These are phyloP conservation scores for Trapa bicornis DNA, from an alignment of 345 rosid genomes.

Conservation along the genomic window DNA sequence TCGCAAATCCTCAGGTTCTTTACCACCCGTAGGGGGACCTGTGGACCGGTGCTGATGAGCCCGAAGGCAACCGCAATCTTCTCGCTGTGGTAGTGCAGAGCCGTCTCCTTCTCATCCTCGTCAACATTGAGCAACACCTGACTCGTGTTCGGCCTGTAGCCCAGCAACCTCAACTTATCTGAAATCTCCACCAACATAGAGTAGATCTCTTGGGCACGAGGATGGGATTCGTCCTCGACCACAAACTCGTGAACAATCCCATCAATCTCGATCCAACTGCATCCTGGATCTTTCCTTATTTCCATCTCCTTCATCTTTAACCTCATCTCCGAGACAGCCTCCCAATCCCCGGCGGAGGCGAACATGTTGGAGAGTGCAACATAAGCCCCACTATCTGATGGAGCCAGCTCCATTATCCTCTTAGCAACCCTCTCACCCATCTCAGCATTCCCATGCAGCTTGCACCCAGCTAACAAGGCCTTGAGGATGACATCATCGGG, in stretches of 20 bases:
- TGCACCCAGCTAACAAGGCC: constrained; percentile 55
- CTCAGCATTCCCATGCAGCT: constrained; percentile 40
- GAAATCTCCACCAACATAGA: constrained; percentile 43
- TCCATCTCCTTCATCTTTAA: constrained; percentile 55
- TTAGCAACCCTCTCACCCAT: constrained; percentile 45
- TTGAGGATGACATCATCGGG: constrained; percentile 60
- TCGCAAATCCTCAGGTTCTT: constrained; percentile 64
- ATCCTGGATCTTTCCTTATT: constrained; percentile 62
- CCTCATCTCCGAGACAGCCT: constrained; percentile 47
- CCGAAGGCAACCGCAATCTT: constrained; percentile 59
- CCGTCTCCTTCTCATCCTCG: constrained; percentile 41
- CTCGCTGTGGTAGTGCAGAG: constrained; percentile 53
- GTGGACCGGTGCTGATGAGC: constrained; percentile 41
- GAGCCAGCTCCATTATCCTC: constrained; percentile 38
- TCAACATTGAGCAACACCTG: constrained; percentile 44
- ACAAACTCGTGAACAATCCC: constrained; percentile 49
- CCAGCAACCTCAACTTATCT: constrained; percentile 19
- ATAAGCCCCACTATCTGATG: constrained; percentile 60
- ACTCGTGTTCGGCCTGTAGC: constrained; percentile 40
- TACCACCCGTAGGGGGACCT: constrained; percentile 32
- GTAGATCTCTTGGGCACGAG: constrained; percentile 32
- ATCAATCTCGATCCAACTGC: constrained; percentile 57
- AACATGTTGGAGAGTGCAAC: constrained; percentile 57
- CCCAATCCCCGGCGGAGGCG: constrained; percentile 50
- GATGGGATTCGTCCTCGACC: constrained; percentile 59